Conservation (phyloP, 2,329 filamentous ascomycete species). For the Pseudocercospora fijiensis region DNA sequence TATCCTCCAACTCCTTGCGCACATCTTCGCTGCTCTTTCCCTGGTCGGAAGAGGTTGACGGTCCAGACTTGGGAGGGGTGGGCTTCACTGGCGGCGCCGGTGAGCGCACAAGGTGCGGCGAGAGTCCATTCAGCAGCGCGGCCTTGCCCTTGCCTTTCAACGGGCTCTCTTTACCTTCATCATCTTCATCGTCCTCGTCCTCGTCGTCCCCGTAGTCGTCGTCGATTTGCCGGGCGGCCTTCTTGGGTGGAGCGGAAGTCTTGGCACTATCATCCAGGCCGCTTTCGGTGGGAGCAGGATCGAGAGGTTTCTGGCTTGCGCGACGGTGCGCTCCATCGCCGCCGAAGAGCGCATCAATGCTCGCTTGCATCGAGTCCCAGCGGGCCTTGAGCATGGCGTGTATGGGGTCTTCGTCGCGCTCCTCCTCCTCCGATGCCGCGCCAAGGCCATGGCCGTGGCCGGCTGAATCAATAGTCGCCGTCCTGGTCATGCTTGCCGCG, state of each 20-base stretch:
- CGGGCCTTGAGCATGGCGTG: constrained; percentile 68
- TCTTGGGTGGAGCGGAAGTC: constrained; percentile 61
- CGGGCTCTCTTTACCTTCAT: constrained; percentile 47
- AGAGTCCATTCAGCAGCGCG: constrained; percentile 56
- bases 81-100: constrained; percentile 63
- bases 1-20: constrained; percentile 88
- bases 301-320: constrained; percentile 24
- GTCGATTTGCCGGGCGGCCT: constrained; percentile 73
- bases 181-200: constrained; percentile 55
- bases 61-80: constrained; percentile 55
- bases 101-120: constrained; percentile 69
- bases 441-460: constrained; percentile 18
- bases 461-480: constrained; percentile 5
- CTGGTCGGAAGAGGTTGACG: constrained; percentile 51
- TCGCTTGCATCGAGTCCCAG: constrained; percentile 73
- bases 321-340: constrained; percentile 39
- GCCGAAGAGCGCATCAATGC: constrained; percentile 73
- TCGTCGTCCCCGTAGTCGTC: constrained; percentile 87
- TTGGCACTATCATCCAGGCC: constrained; percentile 41
- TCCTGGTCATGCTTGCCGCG: constrained; percentile 47
- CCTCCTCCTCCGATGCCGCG: constrained; percentile 38
- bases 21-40: constrained; percentile 79
- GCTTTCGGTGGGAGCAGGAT: constrained; percentile 18
- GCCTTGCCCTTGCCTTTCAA: constrained; percentile 55
- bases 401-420: constrained; percentile 49